These are phyloP conservation scores for Ganoderma leucocontextum DNA, from an alignment of 1,284 basidiomycete species.

Conservation along the genomic window DNA sequence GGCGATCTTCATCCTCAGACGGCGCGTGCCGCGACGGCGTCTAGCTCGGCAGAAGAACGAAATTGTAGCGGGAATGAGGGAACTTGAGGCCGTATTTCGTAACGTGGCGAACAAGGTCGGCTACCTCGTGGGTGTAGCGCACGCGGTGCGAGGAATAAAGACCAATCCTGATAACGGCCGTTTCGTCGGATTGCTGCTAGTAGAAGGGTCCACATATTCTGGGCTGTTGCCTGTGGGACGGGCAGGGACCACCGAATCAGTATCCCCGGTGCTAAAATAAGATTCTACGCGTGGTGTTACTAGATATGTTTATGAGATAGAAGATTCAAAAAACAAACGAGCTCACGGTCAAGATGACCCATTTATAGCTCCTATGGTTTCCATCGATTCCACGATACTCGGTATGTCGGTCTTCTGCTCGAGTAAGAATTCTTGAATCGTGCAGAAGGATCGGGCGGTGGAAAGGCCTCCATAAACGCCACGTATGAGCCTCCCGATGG, in stretches of 20 bases:
- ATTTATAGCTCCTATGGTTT: neutral
- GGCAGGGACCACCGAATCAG: neutral
- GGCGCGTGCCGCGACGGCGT: constrained; percentile 7
- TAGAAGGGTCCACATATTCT: neutral
- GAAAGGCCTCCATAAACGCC: neutral
- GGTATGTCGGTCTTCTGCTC: neutral
- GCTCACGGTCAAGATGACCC: neutral
- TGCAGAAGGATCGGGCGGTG: neutral
- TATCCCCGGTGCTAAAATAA: constrained; percentile 1
- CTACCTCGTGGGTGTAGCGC: neutral
- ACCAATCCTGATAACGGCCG: neutral
- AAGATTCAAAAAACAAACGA: neutral
- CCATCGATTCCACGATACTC: neutral
- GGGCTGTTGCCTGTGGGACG: neutral
- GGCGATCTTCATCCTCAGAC: constrained; percentile 4
- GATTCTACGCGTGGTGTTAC: neutral
- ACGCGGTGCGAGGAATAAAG: neutral
- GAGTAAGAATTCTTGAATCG: neutral
- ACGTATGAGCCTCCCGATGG: neutral
- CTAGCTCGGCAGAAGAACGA: constrained; percentile 12
- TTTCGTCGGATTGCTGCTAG: neutral
- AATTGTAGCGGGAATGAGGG: neutral
- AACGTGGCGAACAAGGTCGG: neutral
- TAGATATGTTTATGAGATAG: neutral
- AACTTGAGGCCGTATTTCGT: neutral